Evolutionary conservation across 169 alveolate species (phyloP).

Genomic region (Plasmodium malariae): DNA sequence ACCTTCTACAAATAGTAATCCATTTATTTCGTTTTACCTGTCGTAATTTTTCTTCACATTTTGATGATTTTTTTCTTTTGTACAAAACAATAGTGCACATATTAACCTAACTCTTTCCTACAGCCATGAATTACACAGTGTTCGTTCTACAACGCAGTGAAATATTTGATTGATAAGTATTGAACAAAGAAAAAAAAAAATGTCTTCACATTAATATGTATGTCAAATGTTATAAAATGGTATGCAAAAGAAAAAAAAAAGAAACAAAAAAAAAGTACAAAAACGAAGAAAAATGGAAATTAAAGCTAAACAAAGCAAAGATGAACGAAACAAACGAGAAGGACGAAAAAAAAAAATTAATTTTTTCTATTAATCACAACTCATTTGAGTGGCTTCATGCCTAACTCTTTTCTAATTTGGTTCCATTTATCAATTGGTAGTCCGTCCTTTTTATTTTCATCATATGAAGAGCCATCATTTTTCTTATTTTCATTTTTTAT

Average conservation of each 20-base stretch:
- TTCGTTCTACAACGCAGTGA: too few species aligned
- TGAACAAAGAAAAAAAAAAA: too few species aligned
- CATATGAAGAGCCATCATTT: neutral
- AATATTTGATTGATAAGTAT: too few species aligned
- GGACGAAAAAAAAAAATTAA: neutral
- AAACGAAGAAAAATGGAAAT: neutral
- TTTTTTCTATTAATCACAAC: neutral
- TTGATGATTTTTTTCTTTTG: too few species aligned
- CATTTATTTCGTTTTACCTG: too few species aligned
- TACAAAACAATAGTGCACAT: too few species aligned
- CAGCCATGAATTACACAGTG: too few species aligned
- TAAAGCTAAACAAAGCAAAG: neutral
- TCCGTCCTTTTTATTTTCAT: slow-evolving; percentile 75
- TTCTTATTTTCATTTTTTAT: slow-evolving; percentile 5
- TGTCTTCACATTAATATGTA: too few species aligned
- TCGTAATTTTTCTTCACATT: too few species aligned
- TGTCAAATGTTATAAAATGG: neutral
- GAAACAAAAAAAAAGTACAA: neutral
- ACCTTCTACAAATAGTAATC: too few species aligned
- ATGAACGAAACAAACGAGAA: neutral
- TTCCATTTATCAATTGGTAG: slow-evolving; percentile 87
- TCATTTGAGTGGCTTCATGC: slow-evolving; percentile 87
- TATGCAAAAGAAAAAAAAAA: neutral
- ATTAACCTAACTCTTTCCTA: too few species aligned
- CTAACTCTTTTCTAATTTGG: slow-evolving; percentile 82